Evolutionary conservation across 306 rosid species (phyloP).

Genomic region (Fragaria iinumae): DNA sequence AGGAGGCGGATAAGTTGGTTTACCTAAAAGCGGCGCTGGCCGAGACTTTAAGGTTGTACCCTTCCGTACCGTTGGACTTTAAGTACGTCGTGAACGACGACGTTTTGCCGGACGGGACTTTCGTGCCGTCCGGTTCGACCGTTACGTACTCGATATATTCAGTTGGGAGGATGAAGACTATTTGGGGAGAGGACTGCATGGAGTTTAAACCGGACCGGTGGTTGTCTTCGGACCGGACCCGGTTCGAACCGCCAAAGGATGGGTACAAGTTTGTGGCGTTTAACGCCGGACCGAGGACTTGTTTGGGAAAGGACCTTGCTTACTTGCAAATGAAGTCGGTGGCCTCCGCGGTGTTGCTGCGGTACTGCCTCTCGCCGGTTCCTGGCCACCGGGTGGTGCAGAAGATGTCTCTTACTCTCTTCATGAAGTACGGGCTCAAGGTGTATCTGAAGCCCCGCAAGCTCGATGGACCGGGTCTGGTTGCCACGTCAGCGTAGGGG

Average conservation of each 20-base stretch:
- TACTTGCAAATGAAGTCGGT: constrained; percentile 95
- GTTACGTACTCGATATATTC: constrained; percentile 92
- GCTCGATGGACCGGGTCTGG: constrained; percentile 29
- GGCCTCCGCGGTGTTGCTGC: constrained; percentile 77
- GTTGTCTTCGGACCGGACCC: constrained; percentile 53
- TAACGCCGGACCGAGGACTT: constrained; percentile 91
- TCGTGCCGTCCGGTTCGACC: constrained; percentile 84
- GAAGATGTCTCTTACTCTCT: constrained; percentile 85
- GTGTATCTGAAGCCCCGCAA: constrained; percentile 68
- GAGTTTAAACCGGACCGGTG: constrained; percentile 94
- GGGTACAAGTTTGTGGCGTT: constrained; percentile 77
- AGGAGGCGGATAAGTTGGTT: constrained; percentile 68
- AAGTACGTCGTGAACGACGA: constrained; percentile 71
- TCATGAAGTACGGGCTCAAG: constrained; percentile 82
- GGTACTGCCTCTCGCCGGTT: constrained; percentile 65
- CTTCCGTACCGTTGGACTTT: constrained; percentile 85
- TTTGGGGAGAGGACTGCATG: constrained; percentile 94
- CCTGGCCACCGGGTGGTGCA: constrained; percentile 85
- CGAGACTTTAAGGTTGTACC: constrained; percentile 80
- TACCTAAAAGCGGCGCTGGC: constrained; percentile 80
- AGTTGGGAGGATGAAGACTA: constrained; percentile 76
- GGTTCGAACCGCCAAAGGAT: constrained; percentile 84
- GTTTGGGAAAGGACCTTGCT: constrained; percentile 93
- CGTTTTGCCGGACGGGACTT: constrained; percentile 78
- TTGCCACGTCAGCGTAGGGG: constrained; percentile 13